Evolutionary conservation across 169 alveolate species (phyloP).

Genomic region (Cryptosporidium meleagridis): DNA sequence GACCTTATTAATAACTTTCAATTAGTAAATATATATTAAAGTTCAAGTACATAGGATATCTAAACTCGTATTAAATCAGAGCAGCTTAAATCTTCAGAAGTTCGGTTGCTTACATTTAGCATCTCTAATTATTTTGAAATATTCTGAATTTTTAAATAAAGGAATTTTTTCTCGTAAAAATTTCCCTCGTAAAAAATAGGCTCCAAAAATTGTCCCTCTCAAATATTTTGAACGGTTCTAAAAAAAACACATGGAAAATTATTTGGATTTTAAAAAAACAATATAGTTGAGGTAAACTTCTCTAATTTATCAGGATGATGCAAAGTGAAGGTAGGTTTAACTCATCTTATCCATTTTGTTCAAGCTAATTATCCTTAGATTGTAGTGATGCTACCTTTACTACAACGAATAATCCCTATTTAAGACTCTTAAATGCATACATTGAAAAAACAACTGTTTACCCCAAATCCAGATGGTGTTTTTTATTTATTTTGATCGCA

Average conservation of each 20-base stretch:
- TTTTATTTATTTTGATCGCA: conserved; percentile 62
- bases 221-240: background rate
- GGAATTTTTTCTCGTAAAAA: background rate
- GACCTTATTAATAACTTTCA: background rate
- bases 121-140: conserved; percentile 1
- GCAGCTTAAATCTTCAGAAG: background rate
- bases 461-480: conserved; percentile 81
- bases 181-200: conserved; percentile 40
- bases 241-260: conserved; percentile 6
- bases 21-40: background rate
- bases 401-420: conserved; percentile 46
- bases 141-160: background rate
- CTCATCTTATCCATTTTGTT: background rate
- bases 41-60: background rate
- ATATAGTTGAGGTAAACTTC: background rate
- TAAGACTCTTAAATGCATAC: conserved; percentile 55
- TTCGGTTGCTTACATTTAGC: background rate
- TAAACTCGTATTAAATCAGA: background rate
- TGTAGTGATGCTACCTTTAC: conserved; percentile 53
- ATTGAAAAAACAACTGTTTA: conserved; percentile 79
- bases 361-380: conserved; percentile 5
- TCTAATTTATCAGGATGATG: conserved; percentile 25
- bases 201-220: conserved; percentile 74
- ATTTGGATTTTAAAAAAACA: background rate
- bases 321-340: conserved; percentile 71